Conservation (phyloP, 23 red algal genomes). For the Cyanidioschyzon merolae region DNA sequence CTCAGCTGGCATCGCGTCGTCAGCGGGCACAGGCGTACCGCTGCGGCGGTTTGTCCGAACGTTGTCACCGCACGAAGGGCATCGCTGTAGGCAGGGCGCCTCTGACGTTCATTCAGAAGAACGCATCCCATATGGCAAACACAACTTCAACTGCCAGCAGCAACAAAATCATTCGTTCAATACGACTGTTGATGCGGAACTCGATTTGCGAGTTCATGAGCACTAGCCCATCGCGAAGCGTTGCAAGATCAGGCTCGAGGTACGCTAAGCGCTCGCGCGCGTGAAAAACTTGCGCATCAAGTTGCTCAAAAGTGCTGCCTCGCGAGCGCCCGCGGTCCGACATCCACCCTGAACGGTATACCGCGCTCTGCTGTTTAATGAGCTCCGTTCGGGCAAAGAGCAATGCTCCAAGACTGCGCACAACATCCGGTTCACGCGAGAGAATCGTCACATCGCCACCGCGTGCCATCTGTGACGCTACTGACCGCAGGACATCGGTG, state of each 20-base stretch:
- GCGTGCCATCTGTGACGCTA: neutral
- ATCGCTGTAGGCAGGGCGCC: no score
- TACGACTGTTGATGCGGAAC: neutral
- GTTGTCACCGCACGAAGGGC: no score
- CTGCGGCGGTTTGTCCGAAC: no score
- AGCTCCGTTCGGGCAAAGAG: neutral
- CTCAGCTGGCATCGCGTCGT: no score
- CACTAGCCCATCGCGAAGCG: neutral
- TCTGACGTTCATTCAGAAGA: no score
- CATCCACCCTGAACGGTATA: neutral
- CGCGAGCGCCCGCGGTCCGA: neutral
- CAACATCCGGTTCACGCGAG: neutral
- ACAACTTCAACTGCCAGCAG: neutral
- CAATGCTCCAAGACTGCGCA: neutral
- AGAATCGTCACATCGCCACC: neutral
- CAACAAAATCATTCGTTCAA: neutral
- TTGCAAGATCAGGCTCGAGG: neutral
- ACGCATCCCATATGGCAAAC: neutral
- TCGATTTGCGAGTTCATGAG: neutral
- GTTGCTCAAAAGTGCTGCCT: neutral
- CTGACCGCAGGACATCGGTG: neutral
- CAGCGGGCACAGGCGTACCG: no score
- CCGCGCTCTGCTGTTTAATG: neutral
- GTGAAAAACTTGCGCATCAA: neutral
- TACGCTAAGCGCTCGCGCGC: neutral